A percentile compares a stretch with the other conserved stretches of the same genome.
Evolutionary conservation across 495 filamentous ascomycete species (phyloP).

Genomic region (Trypethelium eluteriae): DNA sequence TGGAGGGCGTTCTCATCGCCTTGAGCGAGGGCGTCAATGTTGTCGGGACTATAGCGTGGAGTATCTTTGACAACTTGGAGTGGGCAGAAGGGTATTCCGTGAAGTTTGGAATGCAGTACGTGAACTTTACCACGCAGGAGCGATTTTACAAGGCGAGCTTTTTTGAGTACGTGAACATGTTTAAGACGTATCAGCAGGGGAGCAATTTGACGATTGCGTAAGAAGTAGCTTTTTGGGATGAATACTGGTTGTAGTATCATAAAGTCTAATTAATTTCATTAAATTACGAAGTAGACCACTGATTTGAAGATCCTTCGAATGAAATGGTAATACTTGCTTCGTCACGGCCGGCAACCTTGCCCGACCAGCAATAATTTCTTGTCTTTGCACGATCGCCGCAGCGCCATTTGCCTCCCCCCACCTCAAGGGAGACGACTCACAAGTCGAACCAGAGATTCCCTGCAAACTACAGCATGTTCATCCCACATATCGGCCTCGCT

Average conservation of each 20-base stretch:
- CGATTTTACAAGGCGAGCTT: conserved; percentile 35
- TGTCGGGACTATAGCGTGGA: conserved; percentile 30
- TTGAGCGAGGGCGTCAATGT: conserved; percentile 32
- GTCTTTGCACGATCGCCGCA: too few relatives aligned
- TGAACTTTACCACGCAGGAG: conserved; percentile 33
- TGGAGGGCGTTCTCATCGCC: conserved; percentile 30
- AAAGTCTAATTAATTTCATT: not conserved
- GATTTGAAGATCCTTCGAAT: too few relatives aligned
- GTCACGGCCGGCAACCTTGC: too few relatives aligned
- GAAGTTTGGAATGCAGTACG: conserved; percentile 30
- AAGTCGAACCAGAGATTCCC: too few relatives aligned
- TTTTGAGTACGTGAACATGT: conserved; percentile 32
- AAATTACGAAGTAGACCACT: too few relatives aligned
- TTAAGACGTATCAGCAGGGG: conserved; percentile 29
- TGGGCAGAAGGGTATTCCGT: conserved; percentile 15
- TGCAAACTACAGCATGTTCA: too few relatives aligned
- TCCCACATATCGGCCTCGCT: too few relatives aligned
- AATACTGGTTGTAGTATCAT: too few relatives aligned
- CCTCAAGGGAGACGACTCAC: too few relatives aligned
- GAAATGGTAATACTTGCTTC: too few relatives aligned
- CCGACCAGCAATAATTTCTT: too few relatives aligned
- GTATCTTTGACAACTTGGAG: conserved; percentile 34
- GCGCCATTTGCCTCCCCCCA: too few relatives aligned
- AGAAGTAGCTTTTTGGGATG: not conserved
- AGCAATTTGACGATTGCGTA: not conserved